Evolutionary conservation across 371 early-diverging fungal species (phyloP).

Genomic region (Blyttiomyces sp.): DNA sequence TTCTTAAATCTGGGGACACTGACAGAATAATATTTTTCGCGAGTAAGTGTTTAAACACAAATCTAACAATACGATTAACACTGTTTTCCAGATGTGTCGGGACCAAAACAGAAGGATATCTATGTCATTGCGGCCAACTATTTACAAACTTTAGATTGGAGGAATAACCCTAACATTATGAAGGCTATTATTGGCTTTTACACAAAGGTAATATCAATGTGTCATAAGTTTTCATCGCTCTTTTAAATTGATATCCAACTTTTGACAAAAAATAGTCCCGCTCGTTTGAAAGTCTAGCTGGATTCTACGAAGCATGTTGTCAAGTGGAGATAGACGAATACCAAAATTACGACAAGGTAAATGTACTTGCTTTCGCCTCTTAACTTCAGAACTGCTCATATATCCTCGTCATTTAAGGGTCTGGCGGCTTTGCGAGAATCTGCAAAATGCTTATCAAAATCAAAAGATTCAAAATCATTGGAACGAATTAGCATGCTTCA

Average conservation of each 20-base stretch:
- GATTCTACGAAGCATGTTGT: slow-evolving; percentile 51
- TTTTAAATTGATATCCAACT: background rate
- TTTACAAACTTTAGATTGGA: slow-evolving; percentile 53
- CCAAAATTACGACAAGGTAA: slow-evolving; percentile 54
- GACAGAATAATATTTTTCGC: slow-evolving; percentile 56
- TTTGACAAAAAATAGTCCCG: slow-evolving; percentile 31
- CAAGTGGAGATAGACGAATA: slow-evolving; percentile 56
- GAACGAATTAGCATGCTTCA: slow-evolving; percentile 12
- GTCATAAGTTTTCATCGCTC: background rate
- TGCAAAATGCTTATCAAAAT: slow-evolving; percentile 29
- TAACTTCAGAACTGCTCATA: background rate
- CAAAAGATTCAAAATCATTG: slow-evolving; percentile 16
- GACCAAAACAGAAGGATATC: slow-evolving; percentile 50
- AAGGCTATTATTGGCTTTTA: slow-evolving; percentile 51
- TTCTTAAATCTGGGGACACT: slow-evolving; percentile 47
- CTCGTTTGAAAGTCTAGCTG: slow-evolving; percentile 37
- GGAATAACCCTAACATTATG: slow-evolving; percentile 38
- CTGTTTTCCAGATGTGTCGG: slow-evolving; percentile 36
- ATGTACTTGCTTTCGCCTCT: background rate
- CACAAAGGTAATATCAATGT: slow-evolving; percentile 37
- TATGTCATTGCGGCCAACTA: slow-evolving; percentile 52
- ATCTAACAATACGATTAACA: background rate
- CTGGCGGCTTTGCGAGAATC: slow-evolving; percentile 44
- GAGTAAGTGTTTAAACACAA: slow-evolving; percentile 24
- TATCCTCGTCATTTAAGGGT: slow-evolving; percentile 22